Base-by-base conservation (phyloP, 78 protist genomes). In the Neovahlkampfia damariscottae region DNA sequence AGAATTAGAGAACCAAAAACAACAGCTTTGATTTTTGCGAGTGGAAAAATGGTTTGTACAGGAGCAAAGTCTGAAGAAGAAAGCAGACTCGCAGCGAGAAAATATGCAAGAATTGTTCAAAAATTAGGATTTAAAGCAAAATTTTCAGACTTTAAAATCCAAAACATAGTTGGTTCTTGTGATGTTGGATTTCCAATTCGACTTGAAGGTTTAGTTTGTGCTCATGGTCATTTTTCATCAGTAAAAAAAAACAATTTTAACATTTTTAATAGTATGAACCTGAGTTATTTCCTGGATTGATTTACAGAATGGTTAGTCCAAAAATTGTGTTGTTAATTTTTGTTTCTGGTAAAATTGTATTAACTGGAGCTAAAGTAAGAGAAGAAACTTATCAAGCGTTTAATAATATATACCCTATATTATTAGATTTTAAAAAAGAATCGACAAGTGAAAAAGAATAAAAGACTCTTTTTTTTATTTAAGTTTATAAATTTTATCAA, bases 311-410 rank as follows among this genome's bases (percentile, higher is more conserved):
- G 95, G 39, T 69, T 35, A 58, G 74, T 28, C 97, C 99, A 0
- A 94, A 94, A 77, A 77, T 94, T 3, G 93, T 86, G 38, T 70
- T 96, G 29, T 84, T 95, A 66, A 85, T 96, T 68, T 96, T 94
- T 68, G 98, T 92, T 19, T 89, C 95, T 0, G 99, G 99, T 38
- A 96, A 94, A 72, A 83, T 96, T 9, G 98, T 96, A 2, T 72
- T 96, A 9, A 94, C 98, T 7, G 99, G 99, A 7, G 97, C 96
- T 30, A 94, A 92, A 74, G 85, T 31, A 19, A 69, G 10, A 19
- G 72, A 69, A 19, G 68, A 69, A 19, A 69, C 19, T 30, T 19
- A 19, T 19, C 68, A 19, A 19, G 72, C 72, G 10, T 69, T 69
- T 19, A 19, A 69, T 19, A 19, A 69, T 19, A 69, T 69, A 19